A percentile compares a stretch with the other conserved stretches of the same genome.
phyloP scores from a whole-genome alignment of 225 moss, liverwort and hornwort species.

The Physcomitrellopsis africana region DNA sequence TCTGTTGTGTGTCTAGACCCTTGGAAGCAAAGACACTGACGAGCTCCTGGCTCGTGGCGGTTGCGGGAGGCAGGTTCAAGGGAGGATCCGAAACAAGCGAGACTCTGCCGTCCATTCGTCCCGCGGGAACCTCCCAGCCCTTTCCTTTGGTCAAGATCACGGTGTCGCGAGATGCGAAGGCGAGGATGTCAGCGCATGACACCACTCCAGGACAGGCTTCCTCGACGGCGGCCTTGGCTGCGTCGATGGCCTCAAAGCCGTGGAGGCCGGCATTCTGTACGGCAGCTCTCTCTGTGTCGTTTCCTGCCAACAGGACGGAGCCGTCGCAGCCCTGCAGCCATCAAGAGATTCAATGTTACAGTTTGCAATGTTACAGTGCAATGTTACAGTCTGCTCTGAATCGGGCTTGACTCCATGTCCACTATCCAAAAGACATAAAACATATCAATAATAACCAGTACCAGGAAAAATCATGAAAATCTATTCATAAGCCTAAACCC shows the following conservation, averaged over 20 bases:
- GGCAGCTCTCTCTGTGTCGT: constrained; percentile 20
- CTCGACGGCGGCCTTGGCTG: constrained; percentile 38
- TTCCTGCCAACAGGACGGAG: constrained; percentile 35
- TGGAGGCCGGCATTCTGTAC: background rate
- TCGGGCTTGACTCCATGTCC: too few relatives aligned
- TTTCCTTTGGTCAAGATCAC: constrained; percentile 29
- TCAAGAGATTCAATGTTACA: too few relatives aligned
- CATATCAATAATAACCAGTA: too few relatives aligned
- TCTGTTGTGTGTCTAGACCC: constrained; percentile 35
- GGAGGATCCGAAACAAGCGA: constrained; percentile 21
- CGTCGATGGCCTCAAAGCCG: constrained; percentile 46
- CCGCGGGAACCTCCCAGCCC: constrained; percentile 42
- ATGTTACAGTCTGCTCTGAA: too few relatives aligned
- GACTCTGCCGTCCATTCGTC: constrained; percentile 34
- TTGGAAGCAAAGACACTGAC: constrained; percentile 28
- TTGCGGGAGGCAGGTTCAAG: constrained; percentile 28
- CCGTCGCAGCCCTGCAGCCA: constrained; percentile 46
- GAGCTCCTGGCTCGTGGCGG: constrained; percentile 23
- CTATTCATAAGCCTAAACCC: too few relatives aligned
- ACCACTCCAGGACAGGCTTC: constrained; percentile 39
- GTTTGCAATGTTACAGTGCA: too few relatives aligned
- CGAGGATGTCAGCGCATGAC: constrained; percentile 49
- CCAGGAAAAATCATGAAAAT: too few relatives aligned
- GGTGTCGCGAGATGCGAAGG: constrained; percentile 44
- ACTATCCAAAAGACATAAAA: too few relatives aligned